A percentile compares a stretch with the other conserved stretches of the same genome.
Evolutionary conservation across 306 rosid genomes (phyloP).

Genomic region (Fragaria vesca): DNA sequence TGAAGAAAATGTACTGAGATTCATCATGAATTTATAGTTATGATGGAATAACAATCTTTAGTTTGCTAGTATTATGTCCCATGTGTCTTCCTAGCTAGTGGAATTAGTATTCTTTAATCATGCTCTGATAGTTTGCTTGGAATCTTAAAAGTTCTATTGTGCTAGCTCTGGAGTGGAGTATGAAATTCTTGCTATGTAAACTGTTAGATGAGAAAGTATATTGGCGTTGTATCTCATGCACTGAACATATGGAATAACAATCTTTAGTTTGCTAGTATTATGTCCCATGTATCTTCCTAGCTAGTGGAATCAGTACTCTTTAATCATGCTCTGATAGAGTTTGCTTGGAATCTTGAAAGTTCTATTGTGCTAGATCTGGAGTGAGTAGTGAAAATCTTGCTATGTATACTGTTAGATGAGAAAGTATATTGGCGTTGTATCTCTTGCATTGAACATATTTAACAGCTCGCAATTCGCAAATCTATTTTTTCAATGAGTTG

Average conservation of each 20-base stretch:
- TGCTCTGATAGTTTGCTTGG: not conserved
- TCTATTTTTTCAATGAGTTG: not conserved
- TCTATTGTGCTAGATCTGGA: not conserved
- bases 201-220: not conserved
- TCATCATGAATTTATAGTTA: slow-evolving; percentile 3
- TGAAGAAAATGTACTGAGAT: slow-evolving; percentile 17
- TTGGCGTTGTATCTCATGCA: not conserved
- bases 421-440: not conserved
- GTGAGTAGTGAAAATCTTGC: not conserved
- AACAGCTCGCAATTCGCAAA: not conserved
- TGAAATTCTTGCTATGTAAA: not conserved
- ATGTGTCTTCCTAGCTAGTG: not conserved
- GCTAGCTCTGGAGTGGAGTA: not conserved
- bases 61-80: not conserved
- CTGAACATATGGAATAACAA: not conserved
- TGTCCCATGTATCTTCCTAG: not conserved
- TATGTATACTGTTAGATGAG: not conserved
- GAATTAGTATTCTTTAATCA: not conserved
- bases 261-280: slow-evolving; percentile 9
- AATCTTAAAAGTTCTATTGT: not conserved
- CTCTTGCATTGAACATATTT: not conserved
- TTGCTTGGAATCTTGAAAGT: not conserved
- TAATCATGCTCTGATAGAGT: not conserved
- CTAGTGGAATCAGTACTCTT: not conserved
- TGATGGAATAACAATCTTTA: slow-evolving; percentile 18